A percentile compares a stretch with the other conserved stretches of the same genome.
phyloP scores from a whole-genome alignment of 1,284 basidiomycete genomes.

The Cutaneotrichosporon cyanovorans region DNA sequence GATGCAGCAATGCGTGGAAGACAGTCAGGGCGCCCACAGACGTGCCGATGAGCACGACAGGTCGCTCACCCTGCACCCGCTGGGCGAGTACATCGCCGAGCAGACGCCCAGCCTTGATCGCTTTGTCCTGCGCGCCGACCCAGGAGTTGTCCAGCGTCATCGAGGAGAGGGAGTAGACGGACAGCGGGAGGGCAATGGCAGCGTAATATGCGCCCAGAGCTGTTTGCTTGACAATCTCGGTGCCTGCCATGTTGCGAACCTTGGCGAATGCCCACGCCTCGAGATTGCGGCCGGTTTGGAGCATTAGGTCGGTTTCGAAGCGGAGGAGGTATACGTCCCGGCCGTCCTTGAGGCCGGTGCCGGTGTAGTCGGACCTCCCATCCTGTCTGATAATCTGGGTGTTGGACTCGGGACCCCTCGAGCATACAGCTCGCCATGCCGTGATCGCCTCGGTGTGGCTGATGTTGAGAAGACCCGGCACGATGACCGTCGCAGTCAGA shows the following conservation, averaged over 20 bases:
- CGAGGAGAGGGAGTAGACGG: slow-evolving; percentile 39
- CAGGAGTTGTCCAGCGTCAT: slow-evolving; percentile 45
- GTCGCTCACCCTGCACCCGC: slow-evolving; percentile 52
- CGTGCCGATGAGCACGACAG: slow-evolving; percentile 51
- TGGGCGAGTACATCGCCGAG: slow-evolving; percentile 53
- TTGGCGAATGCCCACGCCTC: slow-evolving; percentile 43
- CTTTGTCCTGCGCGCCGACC: slow-evolving; percentile 48
- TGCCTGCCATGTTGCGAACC: slow-evolving; percentile 45
- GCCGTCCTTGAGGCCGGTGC: slow-evolving; percentile 35
- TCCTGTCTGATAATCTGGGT: too few relatives aligned
- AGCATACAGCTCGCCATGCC: slow-evolving; percentile 42
- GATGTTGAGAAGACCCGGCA: slow-evolving; percentile 48
- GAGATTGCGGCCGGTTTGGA: slow-evolving; percentile 47
- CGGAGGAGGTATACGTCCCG: slow-evolving; percentile 46
- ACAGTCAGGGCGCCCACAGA: slow-evolving; percentile 52
- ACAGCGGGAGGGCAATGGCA: slow-evolving; percentile 51
- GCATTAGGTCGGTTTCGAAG: slow-evolving; percentile 45
- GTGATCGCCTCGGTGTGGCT: slow-evolving; percentile 45
- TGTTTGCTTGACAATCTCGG: slow-evolving; percentile 52
- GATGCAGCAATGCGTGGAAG: slow-evolving; percentile 49
- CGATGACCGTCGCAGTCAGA: slow-evolving; percentile 47
- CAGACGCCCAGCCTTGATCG: slow-evolving; percentile 50
- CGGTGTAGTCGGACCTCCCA: background rate
- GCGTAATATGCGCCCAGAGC: slow-evolving; percentile 51
- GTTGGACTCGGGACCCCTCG: slow-evolving; percentile 4